Evolutionary conservation across 2,329 filamentous ascomycete genomes (phyloP).

Genomic region (Polychaeton citri): DNA sequence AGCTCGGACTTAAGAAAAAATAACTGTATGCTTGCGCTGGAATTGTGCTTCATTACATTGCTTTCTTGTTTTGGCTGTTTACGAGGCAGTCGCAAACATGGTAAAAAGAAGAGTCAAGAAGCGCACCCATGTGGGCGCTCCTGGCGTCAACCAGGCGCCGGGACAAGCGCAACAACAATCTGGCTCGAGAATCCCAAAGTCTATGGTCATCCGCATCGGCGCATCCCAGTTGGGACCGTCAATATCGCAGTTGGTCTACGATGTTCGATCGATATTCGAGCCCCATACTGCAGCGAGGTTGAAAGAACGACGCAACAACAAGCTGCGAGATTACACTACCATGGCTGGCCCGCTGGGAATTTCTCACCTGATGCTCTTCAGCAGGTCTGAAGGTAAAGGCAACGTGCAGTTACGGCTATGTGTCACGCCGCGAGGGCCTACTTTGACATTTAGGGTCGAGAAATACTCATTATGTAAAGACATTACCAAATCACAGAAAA

Average conservation of each 20-base stretch:
- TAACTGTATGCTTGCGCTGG: too few relatives aligned
- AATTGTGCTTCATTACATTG: too few relatives aligned
- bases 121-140: conserved; percentile 66
- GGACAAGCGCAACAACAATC: conserved; percentile 41
- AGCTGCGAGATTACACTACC: conserved; percentile 78
- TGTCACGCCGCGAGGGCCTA: conserved; percentile 79
- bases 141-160: conserved; percentile 39
- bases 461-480: conserved; percentile 92
- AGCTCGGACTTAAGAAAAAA: not conserved
- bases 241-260: conserved; percentile 79
- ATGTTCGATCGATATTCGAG: conserved; percentile 90
- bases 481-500: conserved; percentile 68
- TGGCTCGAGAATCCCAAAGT: conserved; percentile 63
- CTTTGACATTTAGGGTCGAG: conserved; percentile 85
- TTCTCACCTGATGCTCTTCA: conserved; percentile 85
- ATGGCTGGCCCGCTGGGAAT: conserved; percentile 94
- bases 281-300: conserved; percentile 80
- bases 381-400: conserved; percentile 62
- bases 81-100: too few relatives aligned
- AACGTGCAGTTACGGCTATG: conserved; percentile 88
- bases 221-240: conserved; percentile 86
- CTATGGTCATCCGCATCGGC: conserved; percentile 96
- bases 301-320: conserved; percentile 81
- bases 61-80: too few relatives aligned
- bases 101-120: conserved; percentile 74